Base-by-base conservation (phyloP, 2,329 filamentous ascomycete species). In the Scopulariopsis brevicaulis region DNA sequence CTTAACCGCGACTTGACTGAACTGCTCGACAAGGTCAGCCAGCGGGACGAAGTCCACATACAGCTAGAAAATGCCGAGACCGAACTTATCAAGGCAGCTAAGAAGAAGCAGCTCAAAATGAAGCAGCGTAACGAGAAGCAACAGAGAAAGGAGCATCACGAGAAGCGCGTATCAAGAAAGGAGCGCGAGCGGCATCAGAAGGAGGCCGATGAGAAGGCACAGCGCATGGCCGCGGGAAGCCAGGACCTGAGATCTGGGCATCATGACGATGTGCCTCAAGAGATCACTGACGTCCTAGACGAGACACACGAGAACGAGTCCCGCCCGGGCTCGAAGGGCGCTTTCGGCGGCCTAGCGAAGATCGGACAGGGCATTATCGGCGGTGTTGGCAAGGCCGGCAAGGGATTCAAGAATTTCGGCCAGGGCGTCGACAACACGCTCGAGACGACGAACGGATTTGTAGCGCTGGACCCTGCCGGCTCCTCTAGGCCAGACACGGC, bases 1-100 rank as follows among this genome's bases (percentile, higher is more conserved):
- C 85, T 99, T 65, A 99, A 96, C 60, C 83, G 93, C 61, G 89
- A 99, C 67, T 86, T 90, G 63, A 89, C 92, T 51, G 80, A 86
- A 10, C 79, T 99, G 12, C 80, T 89, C 53, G 87, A 92, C 61
- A 97, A 97, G 68, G 87, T 97, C 53, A 81, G 89, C 54, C 75
- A 83, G 62, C 82, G 94, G 52, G 83, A 91, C 60, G 73, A 80
- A 10, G 74, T 96, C 15, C 90, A 93, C 53, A 70, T 78, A 50
- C 75, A 77, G 58, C 80, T 99, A 0, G 94, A 99, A 67, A 72
- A 73, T 10, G 93, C 93, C 1, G 87, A 97, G 70, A 96, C 90
- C 0, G 84, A 90, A 24, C 75, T 99, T 48, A 89, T 99, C 63
- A 86, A 85, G 59, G 78, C 78, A 53, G 92, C 89, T 58, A 92